Percentiles rank a stretch among this genome's conserved stretches.
Conservation (phyloP, 768 basidiomycete species). For the Suillus fuscotomentosus region DNA sequence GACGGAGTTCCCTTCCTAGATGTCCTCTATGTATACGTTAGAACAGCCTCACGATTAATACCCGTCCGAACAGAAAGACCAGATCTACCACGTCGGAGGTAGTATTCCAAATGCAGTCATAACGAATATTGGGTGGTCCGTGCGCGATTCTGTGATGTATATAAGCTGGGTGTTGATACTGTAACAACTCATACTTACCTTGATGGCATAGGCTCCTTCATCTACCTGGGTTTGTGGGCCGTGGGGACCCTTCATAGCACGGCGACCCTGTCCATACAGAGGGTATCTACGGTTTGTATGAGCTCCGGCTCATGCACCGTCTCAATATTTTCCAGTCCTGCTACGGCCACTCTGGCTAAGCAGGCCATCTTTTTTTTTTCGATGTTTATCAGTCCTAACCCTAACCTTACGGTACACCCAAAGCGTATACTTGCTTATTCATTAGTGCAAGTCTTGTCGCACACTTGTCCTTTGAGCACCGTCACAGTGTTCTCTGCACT, state of each 20-base stretch:
- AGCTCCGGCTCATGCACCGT: constrained; percentile 70
- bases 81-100: too few relatives aligned
- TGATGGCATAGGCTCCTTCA: constrained; percentile 56
- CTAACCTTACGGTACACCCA: constrained; percentile 15
- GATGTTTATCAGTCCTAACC: constrained; percentile 44
- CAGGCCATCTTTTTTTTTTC: constrained; percentile 43
- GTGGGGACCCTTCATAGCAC: constrained; percentile 61
- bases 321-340: constrained; percentile 73
- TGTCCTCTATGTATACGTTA: too few relatives aligned
- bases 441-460: too few relatives aligned
- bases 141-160: constrained; percentile 10
- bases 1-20: too few relatives aligned
- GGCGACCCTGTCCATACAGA: constrained; percentile 70
- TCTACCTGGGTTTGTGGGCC: constrained; percentile 50
- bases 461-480: too few relatives aligned
- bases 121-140: constrained; percentile 20
- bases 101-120: too few relatives aligned
- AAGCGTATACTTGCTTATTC: too few relatives aligned
- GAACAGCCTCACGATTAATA: too few relatives aligned
- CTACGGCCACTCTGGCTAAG: constrained; percentile 64
- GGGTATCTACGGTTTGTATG: constrained; percentile 59
- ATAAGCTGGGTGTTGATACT: too few relatives aligned
- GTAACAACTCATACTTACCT: constrained; percentile 48
- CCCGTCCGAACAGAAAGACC: too few relatives aligned
- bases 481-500: too few relatives aligned